Evolutionary conservation across 1,284 basidiomycete species (phyloP).

Genomic region (Fomitopsis pinicola): DNA sequence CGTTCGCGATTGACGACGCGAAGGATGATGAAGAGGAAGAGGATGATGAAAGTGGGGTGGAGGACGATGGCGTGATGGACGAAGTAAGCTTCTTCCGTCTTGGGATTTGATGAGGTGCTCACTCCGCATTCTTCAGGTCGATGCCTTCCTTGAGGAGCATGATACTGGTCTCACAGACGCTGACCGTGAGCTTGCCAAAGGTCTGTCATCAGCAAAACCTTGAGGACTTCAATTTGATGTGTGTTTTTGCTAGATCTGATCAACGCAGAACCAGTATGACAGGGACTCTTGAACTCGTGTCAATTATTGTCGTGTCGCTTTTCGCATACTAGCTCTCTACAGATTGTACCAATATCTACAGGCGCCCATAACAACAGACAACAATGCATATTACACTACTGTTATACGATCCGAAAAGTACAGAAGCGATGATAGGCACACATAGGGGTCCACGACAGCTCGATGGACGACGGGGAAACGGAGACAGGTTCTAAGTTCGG

Average conservation of each 20-base stretch:
- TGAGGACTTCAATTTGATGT: neutral
- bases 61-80: conserved; percentile 79
- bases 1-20: conserved; percentile 92
- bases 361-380: conserved; percentile 11
- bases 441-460: neutral
- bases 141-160: conserved; percentile 89
- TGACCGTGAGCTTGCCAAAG: conserved; percentile 80
- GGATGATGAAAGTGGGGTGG: conserved; percentile 52
- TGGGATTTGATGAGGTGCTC: neutral
- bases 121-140: conserved; percentile 46
- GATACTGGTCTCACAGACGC: conserved; percentile 84
- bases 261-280: conserved; percentile 59
- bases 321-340: neutral
- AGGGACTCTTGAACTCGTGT: neutral
- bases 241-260: conserved; percentile 45
- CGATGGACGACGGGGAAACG: neutral
- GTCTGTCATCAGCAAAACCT: conserved; percentile 29
- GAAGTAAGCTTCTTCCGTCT: conserved; percentile 48
- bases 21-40: conserved; percentile 73
- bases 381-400: conserved; percentile 12
- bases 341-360: conserved; percentile 8
- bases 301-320: conserved; percentile 1
- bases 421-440: neutral
- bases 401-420: neutral
- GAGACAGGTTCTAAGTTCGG: conserved; percentile 19